Evolutionary conservation across 805 yeast genomes (phyloP).

Genomic region (Starmerella scarabaei): DNA sequence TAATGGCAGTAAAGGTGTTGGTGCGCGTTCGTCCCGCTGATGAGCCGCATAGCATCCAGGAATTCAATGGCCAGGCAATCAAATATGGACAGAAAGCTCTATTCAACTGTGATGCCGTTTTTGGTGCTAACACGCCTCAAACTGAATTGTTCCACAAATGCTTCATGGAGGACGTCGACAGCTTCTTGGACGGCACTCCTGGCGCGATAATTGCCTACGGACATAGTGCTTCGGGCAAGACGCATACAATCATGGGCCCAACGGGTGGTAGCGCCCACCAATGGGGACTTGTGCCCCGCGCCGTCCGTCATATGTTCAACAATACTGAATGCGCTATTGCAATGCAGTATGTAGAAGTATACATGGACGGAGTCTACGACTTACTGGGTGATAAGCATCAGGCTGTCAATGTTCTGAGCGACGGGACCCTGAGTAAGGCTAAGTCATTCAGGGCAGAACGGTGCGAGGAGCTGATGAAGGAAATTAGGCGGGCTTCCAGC

Average conservation of each 20-base stretch:
- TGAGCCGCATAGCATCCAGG: no score
- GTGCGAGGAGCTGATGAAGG: slow-evolving; percentile 41
- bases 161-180: slow-evolving; percentile 49
- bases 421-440: slow-evolving; percentile 48
- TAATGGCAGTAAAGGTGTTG: neutral
- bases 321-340: slow-evolving; percentile 30
- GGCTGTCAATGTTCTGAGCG: slow-evolving; percentile 30
- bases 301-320: slow-evolving; percentile 47
- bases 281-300: slow-evolving; percentile 60
- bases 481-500: slow-evolving; percentile 44
- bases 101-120: slow-evolving; percentile 57
- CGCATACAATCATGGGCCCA: slow-evolving; percentile 60
- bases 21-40: neutral
- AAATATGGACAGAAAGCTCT: no score
- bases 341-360: slow-evolving; percentile 66
- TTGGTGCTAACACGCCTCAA: slow-evolving; percentile 40
- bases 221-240: slow-evolving; percentile 65
- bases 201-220: slow-evolving; percentile 70
- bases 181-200: slow-evolving; percentile 57
- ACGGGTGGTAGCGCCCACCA: slow-evolving; percentile 21
- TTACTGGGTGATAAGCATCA: slow-evolving; percentile 36
- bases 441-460: slow-evolving; percentile 46
- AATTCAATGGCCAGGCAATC: no score
- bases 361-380: slow-evolving; percentile 64
- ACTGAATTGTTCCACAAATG: slow-evolving; percentile 46